Evolutionary conservation across 2,329 filamentous ascomycete species (phyloP).

Genomic region (Biscogniauxia marginata): DNA sequence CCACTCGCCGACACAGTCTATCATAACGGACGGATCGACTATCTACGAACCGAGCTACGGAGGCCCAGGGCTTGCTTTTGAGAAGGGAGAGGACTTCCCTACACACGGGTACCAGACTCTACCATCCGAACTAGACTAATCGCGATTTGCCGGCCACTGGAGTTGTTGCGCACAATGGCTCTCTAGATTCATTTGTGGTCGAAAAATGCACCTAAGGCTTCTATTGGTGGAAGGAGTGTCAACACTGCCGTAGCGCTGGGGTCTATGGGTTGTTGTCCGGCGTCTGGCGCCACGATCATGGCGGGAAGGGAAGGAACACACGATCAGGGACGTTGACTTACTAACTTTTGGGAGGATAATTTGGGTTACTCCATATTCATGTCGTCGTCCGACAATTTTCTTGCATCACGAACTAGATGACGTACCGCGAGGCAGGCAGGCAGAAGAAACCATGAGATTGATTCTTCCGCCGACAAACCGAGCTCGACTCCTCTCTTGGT

Average conservation of each 20-base stretch:
- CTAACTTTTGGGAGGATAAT: neutral
- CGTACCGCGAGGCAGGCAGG: constrained; percentile 6
- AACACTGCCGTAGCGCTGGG: neutral
- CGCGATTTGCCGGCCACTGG: neutral
- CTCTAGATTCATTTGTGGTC: neutral
- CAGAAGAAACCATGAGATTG: constrained; percentile 9
- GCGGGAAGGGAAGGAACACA: constrained; percentile 3
- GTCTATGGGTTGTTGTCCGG: constrained; percentile 4
- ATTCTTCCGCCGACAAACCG: neutral
- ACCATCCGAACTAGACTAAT: constrained; percentile 24
- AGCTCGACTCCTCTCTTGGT: neutral
- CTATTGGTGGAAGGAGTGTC: neutral
- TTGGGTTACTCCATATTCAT: neutral
- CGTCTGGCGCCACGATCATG: constrained; percentile 5
- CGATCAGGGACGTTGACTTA: constrained; percentile 1
- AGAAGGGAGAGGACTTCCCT: constrained; percentile 47
- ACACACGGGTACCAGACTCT: constrained; percentile 37
- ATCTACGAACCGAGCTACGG: constrained; percentile 44
- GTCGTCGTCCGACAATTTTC: constrained; percentile 2
- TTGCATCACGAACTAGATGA: constrained; percentile 7
- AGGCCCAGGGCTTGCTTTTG: constrained; percentile 50
- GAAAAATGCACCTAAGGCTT: constrained; percentile 17
- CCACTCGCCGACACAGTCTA: constrained; percentile 12
- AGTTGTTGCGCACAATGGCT: neutral
- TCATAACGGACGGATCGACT: constrained; percentile 21